Percentiles rank a stretch among this genome's conserved stretches.
Evolutionary conservation across 805 yeast genomes (phyloP).

Genomic region (Groenewaldozyma salmanticensis): DNA sequence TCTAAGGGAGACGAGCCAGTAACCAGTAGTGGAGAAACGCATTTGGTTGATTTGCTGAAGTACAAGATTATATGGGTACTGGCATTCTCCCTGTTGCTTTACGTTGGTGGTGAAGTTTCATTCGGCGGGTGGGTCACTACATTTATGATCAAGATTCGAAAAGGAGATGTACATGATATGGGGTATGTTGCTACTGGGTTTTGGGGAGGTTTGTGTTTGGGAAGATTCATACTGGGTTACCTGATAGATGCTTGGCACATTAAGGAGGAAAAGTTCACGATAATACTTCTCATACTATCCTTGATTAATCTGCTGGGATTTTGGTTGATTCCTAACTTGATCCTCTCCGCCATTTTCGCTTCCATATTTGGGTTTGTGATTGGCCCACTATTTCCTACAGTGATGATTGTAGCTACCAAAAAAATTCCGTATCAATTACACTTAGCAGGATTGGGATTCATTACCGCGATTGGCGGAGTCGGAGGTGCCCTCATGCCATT

Average conservation of each 20-base stretch:
- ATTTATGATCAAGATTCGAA: constrained; percentile 45
- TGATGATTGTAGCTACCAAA: constrained; percentile 53
- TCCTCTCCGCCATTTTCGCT: constrained; percentile 37
- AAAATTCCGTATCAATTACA: constrained; percentile 51
- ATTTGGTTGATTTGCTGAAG: constrained; percentile 4
- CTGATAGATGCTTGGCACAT: constrained; percentile 13
- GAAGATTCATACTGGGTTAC: constrained; percentile 41
- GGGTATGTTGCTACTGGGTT: constrained; percentile 61
- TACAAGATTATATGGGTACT: constrained; percentile 30
- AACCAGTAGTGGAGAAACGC: background rate
- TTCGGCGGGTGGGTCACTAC: constrained; percentile 66
- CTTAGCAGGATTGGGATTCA: constrained; percentile 59
- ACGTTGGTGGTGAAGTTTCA: constrained; percentile 62
- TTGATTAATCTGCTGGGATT: constrained; percentile 32
- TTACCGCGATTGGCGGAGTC: constrained; percentile 71
- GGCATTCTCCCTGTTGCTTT: constrained; percentile 46
- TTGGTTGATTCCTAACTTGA: constrained; percentile 40
- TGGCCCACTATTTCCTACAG: constrained; percentile 68
- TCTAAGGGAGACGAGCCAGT: background rate
- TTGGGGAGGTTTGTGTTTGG: constrained; percentile 63
- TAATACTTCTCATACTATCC: constrained; percentile 28
- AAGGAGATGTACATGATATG: constrained; percentile 36
- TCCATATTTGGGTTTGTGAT: constrained; percentile 47
- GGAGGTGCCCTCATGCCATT: constrained; percentile 73
- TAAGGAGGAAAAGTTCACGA: constrained; percentile 12